phyloP scores from a whole-genome alignment of 2,329 filamentous ascomycete genomes.

The Penicillium digitatum region DNA sequence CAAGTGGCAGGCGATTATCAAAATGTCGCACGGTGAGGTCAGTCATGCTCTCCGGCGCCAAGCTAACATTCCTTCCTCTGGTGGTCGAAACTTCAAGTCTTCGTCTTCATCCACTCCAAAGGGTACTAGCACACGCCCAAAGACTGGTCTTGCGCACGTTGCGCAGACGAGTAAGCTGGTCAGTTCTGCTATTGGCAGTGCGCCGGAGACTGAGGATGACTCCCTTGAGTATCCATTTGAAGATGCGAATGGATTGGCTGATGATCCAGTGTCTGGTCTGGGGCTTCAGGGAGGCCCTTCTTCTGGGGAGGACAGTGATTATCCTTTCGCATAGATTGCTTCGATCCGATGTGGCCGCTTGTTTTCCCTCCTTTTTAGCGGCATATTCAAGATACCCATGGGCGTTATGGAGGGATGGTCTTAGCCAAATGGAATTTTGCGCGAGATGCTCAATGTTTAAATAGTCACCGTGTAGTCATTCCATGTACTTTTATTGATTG shows the following conservation, averaged over 20 bases:
- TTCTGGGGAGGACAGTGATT: neutral
- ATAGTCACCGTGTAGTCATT: neutral
- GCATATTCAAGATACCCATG: slow-evolving; percentile 8
- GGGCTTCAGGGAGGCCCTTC: neutral
- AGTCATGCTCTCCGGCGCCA: slow-evolving; percentile 22
- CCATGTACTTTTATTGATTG: neutral
- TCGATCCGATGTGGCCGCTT: neutral
- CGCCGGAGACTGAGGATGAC: neutral
- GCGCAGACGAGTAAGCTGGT: slow-evolving; percentile 41
- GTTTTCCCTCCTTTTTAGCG: slow-evolving; percentile 1
- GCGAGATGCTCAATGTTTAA: neutral
- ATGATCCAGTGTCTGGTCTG: neutral
- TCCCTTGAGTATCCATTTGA: neutral
- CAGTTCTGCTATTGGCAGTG: slow-evolving; percentile 16
- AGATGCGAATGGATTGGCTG: neutral
- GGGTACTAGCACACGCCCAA: neutral
- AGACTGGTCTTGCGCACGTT: slow-evolving; percentile 28
- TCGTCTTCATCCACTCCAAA: neutral
- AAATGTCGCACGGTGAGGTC: slow-evolving; percentile 40
- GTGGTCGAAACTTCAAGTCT: neutral
- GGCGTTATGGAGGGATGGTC: neutral
- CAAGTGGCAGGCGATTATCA: slow-evolving; percentile 47
- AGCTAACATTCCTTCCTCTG: slow-evolving; percentile 26
- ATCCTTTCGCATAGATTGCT: neutral
- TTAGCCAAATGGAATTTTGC: neutral